Percentiles rank a stretch among this genome's conserved stretches.
Conservation (phyloP, 441 rosid species). For the Macaranga tanarius region DNA sequence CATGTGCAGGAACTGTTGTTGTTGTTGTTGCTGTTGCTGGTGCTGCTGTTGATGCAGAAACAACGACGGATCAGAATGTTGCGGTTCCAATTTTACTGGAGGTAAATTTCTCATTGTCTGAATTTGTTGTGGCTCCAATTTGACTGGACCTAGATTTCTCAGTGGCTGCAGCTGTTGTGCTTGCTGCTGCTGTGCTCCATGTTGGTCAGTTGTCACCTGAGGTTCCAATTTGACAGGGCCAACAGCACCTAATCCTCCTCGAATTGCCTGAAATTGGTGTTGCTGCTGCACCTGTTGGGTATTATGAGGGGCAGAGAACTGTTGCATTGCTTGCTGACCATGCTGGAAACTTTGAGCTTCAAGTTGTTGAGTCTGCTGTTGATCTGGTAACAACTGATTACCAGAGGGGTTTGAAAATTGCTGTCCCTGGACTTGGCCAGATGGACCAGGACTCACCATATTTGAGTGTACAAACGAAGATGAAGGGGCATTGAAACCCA, state of each 20-base stretch:
- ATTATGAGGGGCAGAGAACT: constrained; percentile 48
- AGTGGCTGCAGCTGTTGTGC: constrained; percentile 51
- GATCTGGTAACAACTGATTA: constrained; percentile 66
- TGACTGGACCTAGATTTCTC: constrained; percentile 62
- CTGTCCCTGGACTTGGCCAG: constrained; percentile 77
- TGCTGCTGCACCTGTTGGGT: constrained; percentile 60
- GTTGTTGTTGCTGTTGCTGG: constrained; percentile 59
- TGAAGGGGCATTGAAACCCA: constrained; percentile 62
- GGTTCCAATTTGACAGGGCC: constrained; percentile 84
- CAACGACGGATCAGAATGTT: constrained; percentile 67
- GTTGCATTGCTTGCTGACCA: constrained; percentile 62
- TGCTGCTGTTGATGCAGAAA: constrained; percentile 72
- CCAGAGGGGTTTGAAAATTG: constrained; percentile 58
- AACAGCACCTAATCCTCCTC: constrained; percentile 69
- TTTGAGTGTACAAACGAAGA: constrained; percentile 60
- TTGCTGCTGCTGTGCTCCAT: constrained; percentile 53
- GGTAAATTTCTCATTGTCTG: constrained; percentile 58
- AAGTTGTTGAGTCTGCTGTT: constrained; percentile 61
- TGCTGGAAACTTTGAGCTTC: constrained; percentile 72
- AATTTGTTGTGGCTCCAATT: constrained; percentile 73
- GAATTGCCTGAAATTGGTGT: constrained; percentile 51
- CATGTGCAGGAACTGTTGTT: constrained; percentile 67
- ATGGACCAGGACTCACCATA: constrained; percentile 58
- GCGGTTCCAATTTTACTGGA: constrained; percentile 81
- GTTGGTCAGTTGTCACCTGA: constrained; percentile 65